Evolutionary conservation across 176 grass and related monocot genomes (phyloP).

Genomic region (Ampelocalamus luodianensis): DNA sequence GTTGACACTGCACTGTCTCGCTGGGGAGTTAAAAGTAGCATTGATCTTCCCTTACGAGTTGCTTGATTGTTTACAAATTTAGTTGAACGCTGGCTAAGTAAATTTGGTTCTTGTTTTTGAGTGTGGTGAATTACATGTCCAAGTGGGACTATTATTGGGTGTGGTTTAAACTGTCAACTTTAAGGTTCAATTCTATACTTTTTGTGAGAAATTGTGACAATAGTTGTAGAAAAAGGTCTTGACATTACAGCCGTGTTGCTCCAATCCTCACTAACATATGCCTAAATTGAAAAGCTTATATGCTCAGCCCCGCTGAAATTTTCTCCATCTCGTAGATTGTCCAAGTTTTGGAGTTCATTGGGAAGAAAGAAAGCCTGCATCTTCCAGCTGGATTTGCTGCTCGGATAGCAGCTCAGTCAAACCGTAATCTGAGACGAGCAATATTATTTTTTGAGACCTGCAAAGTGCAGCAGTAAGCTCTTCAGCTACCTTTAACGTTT

Average conservation of each 20-base stretch:
- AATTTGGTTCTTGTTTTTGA: not conserved
- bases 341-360: conserved; percentile 88
- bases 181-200: conserved; percentile 18
- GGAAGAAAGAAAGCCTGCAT: conserved; percentile 90
- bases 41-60: not conserved
- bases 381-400: conserved; percentile 82
- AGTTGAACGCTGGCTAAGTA: not conserved
- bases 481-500: conserved; percentile 19
- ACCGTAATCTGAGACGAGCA: conserved; percentile 90
- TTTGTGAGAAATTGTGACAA: not conserved
- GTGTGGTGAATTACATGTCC: not conserved
- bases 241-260: not conserved
- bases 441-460: conserved; percentile 96
- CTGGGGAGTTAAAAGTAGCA: conserved; percentile 1
- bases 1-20: not conserved
- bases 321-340: conserved; percentile 60
- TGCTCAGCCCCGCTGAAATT: conserved; percentile 7
- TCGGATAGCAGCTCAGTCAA: conserved; percentile 79
- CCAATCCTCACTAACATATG: not conserved
- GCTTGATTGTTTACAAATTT: not conserved
- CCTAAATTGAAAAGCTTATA: not conserved
- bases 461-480: conserved; percentile 90
- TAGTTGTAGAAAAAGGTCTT: not conserved
- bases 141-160: not conserved
- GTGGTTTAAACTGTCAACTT: not conserved